Base-by-base conservation (phyloP, 2,329 filamentous ascomycete species). In the Pseudopithomyces chartarum region DNA sequence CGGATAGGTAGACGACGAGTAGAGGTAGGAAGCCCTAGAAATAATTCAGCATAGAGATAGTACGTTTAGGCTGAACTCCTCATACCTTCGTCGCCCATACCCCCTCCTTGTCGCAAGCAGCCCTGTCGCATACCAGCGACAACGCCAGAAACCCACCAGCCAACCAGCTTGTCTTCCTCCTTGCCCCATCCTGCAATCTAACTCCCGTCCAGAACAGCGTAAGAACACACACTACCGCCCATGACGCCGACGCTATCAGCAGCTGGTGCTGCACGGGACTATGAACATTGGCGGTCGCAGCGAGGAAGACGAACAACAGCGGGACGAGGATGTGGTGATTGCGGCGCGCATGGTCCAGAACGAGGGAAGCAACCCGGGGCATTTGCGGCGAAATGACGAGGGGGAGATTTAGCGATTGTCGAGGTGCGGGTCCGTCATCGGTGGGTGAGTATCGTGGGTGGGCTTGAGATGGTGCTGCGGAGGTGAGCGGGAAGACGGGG, bases 31-130 rank as follows among this genome's bases (percentile, higher is more conserved):
- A 56, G 32, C 69, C 69, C 75, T 77, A 47, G n/a, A 26, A 3
- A 3, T 10, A 2, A 3, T 12, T 2, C 8, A 48, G 67, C 45
- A 67, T 47, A 7, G 19, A 1, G 6, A 2, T 22, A n/a, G n/a
- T n/a, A n/a, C n/a, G n/a, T n/a, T n/a, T n/a, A n/a, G n/a, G n/a
- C n/a, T n/a, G n/a, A n/a, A n/a, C n/a, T n/a, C n/a, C n/a, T n/a
- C n/a, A 42, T 64, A 81, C 80, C 76, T 81, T 80, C 20, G 76
- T 76, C 70, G 76, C 76, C 74, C 78, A 77, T n/a, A 79, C 73
- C 39, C 75, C 76, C 57, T 75, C 69, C 50, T 73, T 75, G 58
- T 79, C 77, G 60, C 75, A 73, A n/a, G 78, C 75, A 19, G 73
- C 74, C 52, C 79, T 63, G 59, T 81, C 78, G 68, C 79, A 80